These are phyloP conservation scores for Phycomyces blakesleeanus DNA, from an alignment of 192 early-diverging fungal genomes.

Conservation along the genomic window DNA sequence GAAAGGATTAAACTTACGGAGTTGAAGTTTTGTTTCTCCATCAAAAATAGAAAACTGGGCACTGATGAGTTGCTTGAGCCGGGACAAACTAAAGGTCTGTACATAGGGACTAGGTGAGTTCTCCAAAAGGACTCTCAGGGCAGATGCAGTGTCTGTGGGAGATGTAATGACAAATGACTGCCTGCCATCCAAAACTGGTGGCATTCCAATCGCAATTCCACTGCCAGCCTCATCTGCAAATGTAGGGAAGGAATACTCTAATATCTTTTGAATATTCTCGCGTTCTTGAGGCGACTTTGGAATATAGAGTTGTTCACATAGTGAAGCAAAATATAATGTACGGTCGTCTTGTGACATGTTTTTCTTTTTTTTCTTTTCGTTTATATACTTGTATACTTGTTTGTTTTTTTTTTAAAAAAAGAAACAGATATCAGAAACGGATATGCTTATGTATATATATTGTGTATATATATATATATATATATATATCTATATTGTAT, in stretches of 20 bases:
- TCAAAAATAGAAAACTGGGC: conserved; percentile 34
- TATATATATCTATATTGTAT: too few relatives aligned
- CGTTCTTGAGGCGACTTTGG: conserved; percentile 55
- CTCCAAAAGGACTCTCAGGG: conserved; percentile 56
- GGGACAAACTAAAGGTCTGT: conserved; percentile 60
- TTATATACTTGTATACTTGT: too few relatives aligned
- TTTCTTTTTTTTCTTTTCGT: too few relatives aligned
- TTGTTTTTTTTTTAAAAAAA: too few relatives aligned
- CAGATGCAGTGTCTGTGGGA: conserved; percentile 55
- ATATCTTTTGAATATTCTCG: conserved; percentile 61
- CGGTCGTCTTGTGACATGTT: conserved; percentile 33
- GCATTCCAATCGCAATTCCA: conserved; percentile 33
- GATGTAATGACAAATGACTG: conserved; percentile 38
- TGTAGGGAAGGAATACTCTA: conserved; percentile 80
- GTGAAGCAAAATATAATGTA: conserved; percentile 23
- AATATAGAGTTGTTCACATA: conserved; percentile 66
- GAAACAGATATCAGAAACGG: too few relatives aligned
- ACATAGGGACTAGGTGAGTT: conserved; percentile 63
- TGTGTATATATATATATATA: too few relatives aligned
- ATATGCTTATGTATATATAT: too few relatives aligned
- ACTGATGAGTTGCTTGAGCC: conserved; percentile 54
- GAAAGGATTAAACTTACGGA: conserved; percentile 24
- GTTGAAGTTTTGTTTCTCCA: conserved; percentile 27
- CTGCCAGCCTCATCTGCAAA: conserved; percentile 58
- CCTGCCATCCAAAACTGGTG: conserved; percentile 24